phyloP scores from a whole-genome alignment of 116 monocot genomes.

The Dioscorea cayenensis region DNA sequence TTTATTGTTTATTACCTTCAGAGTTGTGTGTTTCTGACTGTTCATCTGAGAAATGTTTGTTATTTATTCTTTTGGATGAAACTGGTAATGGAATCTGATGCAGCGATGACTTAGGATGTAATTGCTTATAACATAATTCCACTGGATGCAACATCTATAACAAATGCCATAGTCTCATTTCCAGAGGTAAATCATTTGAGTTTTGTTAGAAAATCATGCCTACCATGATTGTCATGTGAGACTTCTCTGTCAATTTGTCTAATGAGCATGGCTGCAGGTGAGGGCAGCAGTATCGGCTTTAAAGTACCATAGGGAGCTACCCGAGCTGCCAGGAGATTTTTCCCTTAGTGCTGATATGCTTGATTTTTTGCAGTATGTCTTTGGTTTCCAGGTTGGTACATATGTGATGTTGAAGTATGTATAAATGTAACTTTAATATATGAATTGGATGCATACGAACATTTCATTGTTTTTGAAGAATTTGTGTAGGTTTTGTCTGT shows the following conservation, averaged over 20 bases:
- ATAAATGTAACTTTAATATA: too few relatives aligned
- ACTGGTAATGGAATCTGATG: conserved; percentile 86
- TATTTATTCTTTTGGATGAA: conserved; percentile 49
- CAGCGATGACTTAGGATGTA: conserved; percentile 76
- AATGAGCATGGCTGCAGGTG: conserved; percentile 32
- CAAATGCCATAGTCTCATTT: conserved; percentile 64
- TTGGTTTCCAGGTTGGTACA: conserved; percentile 92
- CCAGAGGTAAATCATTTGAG: conserved; percentile 49
- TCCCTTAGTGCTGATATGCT: conserved; percentile 69
- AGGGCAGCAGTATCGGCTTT: conserved; percentile 73
- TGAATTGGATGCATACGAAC: too few relatives aligned
- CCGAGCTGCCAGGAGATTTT: conserved; percentile 66
- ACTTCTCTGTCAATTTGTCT: neutral
- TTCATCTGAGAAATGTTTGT: neutral
- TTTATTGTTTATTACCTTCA: too few relatives aligned
- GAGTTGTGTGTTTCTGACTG: neutral
- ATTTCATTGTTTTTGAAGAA: too few relatives aligned
- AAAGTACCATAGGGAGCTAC: conserved; percentile 58
- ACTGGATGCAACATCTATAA: conserved; percentile 63
- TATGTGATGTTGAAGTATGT: neutral
- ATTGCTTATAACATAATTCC: conserved; percentile 93
- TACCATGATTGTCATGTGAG: neutral
- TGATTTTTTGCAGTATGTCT: conserved; percentile 81
- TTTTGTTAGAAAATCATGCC: neutral
- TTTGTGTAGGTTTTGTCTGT: too few relatives aligned